Conservation (phyloP, 1,284 basidiomycete species). For the Ganoderma multipileum region DNA sequence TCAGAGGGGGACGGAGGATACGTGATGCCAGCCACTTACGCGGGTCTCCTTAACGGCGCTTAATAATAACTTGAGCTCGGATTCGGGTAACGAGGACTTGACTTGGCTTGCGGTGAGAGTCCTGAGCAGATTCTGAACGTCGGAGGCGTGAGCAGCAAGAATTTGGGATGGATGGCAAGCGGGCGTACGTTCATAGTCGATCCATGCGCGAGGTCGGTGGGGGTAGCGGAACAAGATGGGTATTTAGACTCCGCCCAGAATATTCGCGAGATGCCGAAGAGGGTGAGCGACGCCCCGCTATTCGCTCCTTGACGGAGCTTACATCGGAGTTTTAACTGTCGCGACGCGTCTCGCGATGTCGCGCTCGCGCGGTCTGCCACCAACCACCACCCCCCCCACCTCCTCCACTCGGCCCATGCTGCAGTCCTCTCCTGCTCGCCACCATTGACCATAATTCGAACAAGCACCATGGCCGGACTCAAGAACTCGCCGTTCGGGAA, state of each 20-base stretch:
- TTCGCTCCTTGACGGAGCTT: constrained; percentile 15
- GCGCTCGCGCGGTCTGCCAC: constrained; percentile 21
- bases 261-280: constrained; percentile 31
- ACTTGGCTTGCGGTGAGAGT: constrained; percentile 74
- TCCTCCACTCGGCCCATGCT: constrained; percentile 32
- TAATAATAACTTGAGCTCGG: constrained; percentile 75
- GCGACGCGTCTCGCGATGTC: constrained; percentile 34
- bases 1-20: constrained; percentile 4
- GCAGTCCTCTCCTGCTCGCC: constrained; percentile 31
- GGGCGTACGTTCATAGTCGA: constrained; percentile 51
- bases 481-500: constrained; percentile 85
- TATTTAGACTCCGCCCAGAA: constrained; percentile 45
- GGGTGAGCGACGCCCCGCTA: background rate
- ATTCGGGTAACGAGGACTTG: constrained; percentile 55
- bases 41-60: constrained; percentile 78
- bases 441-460: constrained; percentile 26
- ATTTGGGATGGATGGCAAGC: constrained; percentile 38
- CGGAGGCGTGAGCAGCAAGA: constrained; percentile 28
- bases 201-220: constrained; percentile 36
- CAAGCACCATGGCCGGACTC: constrained; percentile 65
- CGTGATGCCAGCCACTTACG: constrained; percentile 53
- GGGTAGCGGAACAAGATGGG: constrained; percentile 39
- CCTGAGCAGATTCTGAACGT: constrained; percentile 74
- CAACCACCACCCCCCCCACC: constrained; percentile 29
- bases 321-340: constrained; percentile 6